Percentiles rank a stretch among this genome's conserved stretches.
phyloP scores from a whole-genome alignment of 192 early-diverging fungal genomes.

The Linnemannia schmuckeri region DNA sequence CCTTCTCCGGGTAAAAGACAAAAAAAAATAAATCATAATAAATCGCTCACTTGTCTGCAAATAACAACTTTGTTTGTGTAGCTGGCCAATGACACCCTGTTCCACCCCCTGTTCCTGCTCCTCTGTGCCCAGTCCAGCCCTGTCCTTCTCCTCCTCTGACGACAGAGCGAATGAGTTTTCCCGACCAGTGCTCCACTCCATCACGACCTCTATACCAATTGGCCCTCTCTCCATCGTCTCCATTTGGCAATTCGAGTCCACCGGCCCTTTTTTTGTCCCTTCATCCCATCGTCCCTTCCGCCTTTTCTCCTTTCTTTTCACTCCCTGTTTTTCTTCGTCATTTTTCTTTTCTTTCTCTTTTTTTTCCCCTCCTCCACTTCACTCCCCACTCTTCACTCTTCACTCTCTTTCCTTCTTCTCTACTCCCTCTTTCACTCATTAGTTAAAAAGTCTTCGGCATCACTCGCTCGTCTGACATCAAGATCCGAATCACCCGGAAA shows the following conservation, averaged over 20 bases:
- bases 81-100: too few relatives aligned
- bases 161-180: neutral
- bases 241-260: neutral
- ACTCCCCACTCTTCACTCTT: neutral
- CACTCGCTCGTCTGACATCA: neutral
- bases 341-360: neutral
- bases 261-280: neutral
- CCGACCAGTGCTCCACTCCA: neutral
- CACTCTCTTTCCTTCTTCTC: neutral
- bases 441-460: neutral
- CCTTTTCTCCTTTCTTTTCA: neutral
- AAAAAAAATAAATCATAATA: too few relatives aligned
- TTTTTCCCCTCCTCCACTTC: neutral
- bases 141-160: neutral
- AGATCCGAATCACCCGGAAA: conserved; percentile 1
- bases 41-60: too few relatives aligned
- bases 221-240: neutral
- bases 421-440: neutral
- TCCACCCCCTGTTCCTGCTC: too few relatives aligned
- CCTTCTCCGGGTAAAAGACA: too few relatives aligned
- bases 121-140: too few relatives aligned
- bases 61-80: too few relatives aligned
- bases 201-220: neutral
- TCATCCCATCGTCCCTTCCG: too few relatives aligned
- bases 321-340: neutral